phyloP scores from a whole-genome alignment of 805 yeast species.

The Blastobotrys attinorum region DNA sequence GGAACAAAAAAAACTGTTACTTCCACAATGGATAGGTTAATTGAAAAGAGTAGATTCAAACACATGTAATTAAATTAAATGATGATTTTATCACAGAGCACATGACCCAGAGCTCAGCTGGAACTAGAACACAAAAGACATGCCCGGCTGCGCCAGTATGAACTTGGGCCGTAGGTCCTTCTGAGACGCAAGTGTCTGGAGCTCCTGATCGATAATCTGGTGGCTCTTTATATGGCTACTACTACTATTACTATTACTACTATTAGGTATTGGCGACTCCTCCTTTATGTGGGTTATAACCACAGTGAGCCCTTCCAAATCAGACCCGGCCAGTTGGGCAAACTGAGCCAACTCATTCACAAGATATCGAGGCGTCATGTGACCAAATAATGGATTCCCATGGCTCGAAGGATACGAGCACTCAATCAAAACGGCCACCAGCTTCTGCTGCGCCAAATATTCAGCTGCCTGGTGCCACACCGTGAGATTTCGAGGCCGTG shows the following conservation, averaged over 20 bases:
- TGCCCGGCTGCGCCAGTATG: slow-evolving; percentile 6
- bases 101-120: too few species aligned
- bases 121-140: slow-evolving; percentile 19
- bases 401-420: slow-evolving; percentile 55
- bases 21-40: background rate
- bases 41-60: too few species aligned
- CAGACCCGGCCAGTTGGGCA: slow-evolving; percentile 8
- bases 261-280: too few species aligned
- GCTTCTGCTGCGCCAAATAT: slow-evolving; percentile 31
- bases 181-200: slow-evolving; percentile 10
- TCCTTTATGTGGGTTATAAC: slow-evolving; percentile 47
- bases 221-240: background rate
- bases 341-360: slow-evolving; percentile 44
- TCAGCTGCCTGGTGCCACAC: slow-evolving; percentile 57
- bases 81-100: too few species aligned
- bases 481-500: slow-evolving; percentile 28
- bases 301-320: slow-evolving; percentile 36
- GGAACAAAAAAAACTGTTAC: background rate
- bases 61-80: too few species aligned
- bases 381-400: slow-evolving; percentile 61
- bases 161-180: slow-evolving; percentile 11
- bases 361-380: slow-evolving; percentile 60
- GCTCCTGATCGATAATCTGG: slow-evolving; percentile 11
- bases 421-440: slow-evolving; percentile 62
- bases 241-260: too few species aligned